These are phyloP conservation scores for Rutstroemia sp. DNA, from an alignment of 2,329 filamentous ascomycete species.

Conservation along the genomic window DNA sequence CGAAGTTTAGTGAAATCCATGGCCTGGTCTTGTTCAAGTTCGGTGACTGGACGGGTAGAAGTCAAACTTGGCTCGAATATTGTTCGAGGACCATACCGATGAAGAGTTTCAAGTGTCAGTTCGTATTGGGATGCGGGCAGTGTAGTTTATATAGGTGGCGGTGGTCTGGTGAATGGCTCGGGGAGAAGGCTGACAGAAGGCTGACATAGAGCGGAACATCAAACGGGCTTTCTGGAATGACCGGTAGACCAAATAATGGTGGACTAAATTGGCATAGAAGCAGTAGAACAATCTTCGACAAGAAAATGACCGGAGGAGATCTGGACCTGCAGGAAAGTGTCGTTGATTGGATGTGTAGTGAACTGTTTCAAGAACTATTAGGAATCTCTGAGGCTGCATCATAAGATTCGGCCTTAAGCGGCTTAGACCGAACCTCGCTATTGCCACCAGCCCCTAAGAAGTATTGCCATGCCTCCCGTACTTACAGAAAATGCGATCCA, in stretches of 20 bases:
- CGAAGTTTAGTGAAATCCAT: slow-evolving; percentile 74
- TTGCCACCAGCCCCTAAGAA: too few relatives aligned
- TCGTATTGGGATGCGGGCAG: not conserved
- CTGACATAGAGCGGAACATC: slow-evolving; percentile 1
- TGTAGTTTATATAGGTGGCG: not conserved
- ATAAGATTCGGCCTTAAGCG: not conserved
- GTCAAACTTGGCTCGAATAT: not conserved
- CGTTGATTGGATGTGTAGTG: not conserved
- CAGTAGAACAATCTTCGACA: not conserved
- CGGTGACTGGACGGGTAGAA: not conserved
- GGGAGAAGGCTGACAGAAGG: slow-evolving; percentile 15
- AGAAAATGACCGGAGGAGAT: not conserved
- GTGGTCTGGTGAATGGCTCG: not conserved
- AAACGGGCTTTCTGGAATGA: not conserved
- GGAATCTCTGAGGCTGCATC: not conserved
- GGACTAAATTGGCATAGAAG: not conserved
- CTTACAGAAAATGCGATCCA: too few relatives aligned
- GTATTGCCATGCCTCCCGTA: not conserved
- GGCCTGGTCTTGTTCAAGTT: not conserved
- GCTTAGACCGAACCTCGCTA: not conserved
- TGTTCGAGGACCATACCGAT: not conserved
- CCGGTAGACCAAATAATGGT: not conserved
- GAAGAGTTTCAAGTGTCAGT: not conserved
- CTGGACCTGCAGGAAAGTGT: not conserved
- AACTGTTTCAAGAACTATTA: not conserved